These are phyloP conservation scores for Extremus antarcticus DNA, from an alignment of 495 filamentous ascomycete species.

Conservation along the genomic window DNA sequence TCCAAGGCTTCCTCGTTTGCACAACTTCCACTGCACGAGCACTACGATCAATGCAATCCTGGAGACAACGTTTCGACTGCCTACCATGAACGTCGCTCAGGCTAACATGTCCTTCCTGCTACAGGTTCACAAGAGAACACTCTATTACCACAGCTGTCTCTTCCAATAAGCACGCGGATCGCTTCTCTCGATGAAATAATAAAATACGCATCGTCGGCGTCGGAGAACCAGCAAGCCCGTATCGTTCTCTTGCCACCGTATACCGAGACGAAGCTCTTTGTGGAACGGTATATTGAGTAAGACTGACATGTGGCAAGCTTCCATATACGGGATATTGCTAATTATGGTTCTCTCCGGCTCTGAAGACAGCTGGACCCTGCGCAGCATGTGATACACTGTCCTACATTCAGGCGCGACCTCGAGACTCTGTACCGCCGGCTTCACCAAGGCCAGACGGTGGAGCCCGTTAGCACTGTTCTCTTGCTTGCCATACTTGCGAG, in stretches of 20 bases:
- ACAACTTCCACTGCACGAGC: no score
- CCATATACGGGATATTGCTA: neutral
- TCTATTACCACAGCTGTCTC: neutral
- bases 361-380: slow-evolving; percentile 5
- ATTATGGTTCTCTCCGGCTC: neutral
- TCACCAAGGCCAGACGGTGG: neutral
- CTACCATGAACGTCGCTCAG: no score
- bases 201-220: neutral
- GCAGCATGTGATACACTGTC: slow-evolving; percentile 15
- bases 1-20: no score
- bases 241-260: neutral
- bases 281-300: neutral
- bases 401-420: neutral
- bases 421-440: neutral
- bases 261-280: neutral
- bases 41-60: no score
- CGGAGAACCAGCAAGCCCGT: neutral
- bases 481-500: slow-evolving; percentile 7
- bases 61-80: no score
- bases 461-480: neutral
- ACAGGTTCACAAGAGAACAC: neutral
- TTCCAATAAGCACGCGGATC: neutral
- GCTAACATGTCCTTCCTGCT: no score
- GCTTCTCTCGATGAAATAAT: neutral
- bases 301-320: no score